A percentile compares a stretch with the other conserved stretches of the same genome.
Evolutionary conservation across 257 asterid genomes (phyloP).

Genomic region (Oldenlandia corymbosa): DNA sequence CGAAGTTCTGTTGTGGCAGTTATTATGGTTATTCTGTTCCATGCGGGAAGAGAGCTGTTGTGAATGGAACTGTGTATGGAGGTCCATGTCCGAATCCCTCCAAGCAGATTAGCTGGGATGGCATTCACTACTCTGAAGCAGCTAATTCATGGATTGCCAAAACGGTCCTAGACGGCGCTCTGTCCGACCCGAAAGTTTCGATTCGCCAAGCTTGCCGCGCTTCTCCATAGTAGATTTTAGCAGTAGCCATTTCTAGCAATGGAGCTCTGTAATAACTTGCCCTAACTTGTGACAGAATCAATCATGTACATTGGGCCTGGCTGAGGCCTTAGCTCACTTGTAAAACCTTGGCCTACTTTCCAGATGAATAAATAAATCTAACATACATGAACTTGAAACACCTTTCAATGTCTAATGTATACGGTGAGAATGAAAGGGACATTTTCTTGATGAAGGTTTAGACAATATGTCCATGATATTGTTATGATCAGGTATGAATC

Average conservation of each 20-base stretch:
- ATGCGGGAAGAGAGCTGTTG: constrained; percentile 30
- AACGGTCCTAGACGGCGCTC: constrained; percentile 17
- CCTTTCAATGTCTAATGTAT: background rate
- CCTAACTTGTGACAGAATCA: too few relatives aligned
- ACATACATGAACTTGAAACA: too few relatives aligned
- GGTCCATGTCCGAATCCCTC: constrained; percentile 29
- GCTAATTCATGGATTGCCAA: constrained; percentile 25
- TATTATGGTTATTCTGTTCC: constrained; percentile 17
- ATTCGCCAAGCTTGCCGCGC: constrained; percentile 16
- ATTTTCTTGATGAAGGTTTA: background rate
- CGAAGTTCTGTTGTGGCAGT: constrained; percentile 26
- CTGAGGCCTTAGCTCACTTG: too few relatives aligned
- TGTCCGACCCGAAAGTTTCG: constrained; percentile 16
- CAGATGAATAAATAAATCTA: too few relatives aligned
- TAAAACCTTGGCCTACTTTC: too few relatives aligned
- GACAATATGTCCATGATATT: background rate
- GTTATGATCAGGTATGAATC: background rate
- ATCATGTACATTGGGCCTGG: too few relatives aligned
- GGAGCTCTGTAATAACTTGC: too few relatives aligned
- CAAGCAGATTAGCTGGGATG: constrained; percentile 43
- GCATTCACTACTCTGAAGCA: constrained; percentile 39
- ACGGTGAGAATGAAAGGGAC: background rate
- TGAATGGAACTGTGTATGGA: constrained; percentile 29
- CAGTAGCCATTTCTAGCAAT: too few relatives aligned
- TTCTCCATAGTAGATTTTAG: background rate